Evolutionary conservation across 164 flowering plant genomes (phyloP).

Genomic region (Pachysandra terminalis): DNA sequence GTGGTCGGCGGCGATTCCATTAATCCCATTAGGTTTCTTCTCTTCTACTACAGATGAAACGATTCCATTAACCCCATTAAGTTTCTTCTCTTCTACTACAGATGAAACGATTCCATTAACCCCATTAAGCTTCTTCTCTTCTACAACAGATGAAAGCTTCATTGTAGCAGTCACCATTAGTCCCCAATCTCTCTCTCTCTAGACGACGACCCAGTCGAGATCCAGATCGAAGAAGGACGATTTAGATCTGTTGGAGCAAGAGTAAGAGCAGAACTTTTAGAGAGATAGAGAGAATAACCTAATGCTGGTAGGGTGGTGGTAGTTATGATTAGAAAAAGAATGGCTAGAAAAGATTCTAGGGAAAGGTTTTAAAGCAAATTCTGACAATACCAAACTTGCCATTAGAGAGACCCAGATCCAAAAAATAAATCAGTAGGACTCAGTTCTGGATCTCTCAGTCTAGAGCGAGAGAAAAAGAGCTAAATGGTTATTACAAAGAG

Average conservation of each 20-base stretch:
- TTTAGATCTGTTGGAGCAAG: neutral
- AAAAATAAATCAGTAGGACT: neutral
- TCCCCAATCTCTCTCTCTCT: neutral
- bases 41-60: no score
- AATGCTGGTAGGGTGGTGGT: neutral
- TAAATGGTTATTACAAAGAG: no score
- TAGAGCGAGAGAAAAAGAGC: neutral
- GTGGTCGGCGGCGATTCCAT: no score
- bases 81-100: neutral
- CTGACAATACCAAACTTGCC: constrained; percentile 22
- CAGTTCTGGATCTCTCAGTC: neutral
- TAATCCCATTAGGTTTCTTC: no score
- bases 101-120: constrained; percentile 12
- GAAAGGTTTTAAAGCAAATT: constrained; percentile 22
- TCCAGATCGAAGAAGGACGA: neutral
- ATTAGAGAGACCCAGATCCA: constrained; percentile 6
- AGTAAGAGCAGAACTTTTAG: no score
- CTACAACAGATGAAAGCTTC: constrained; percentile 5
- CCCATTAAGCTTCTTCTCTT: constrained; percentile 10
- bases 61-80: constrained; percentile 13
- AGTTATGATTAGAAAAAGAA: neutral
- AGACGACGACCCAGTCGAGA: constrained; percentile 1
- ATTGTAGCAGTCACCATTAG: constrained; percentile 2
- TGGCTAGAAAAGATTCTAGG: constrained; percentile 2
- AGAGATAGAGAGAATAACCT: neutral